Conservation (phyloP, 2,329 filamentous ascomycete genomes). For the Exophiala sideris region DNA sequence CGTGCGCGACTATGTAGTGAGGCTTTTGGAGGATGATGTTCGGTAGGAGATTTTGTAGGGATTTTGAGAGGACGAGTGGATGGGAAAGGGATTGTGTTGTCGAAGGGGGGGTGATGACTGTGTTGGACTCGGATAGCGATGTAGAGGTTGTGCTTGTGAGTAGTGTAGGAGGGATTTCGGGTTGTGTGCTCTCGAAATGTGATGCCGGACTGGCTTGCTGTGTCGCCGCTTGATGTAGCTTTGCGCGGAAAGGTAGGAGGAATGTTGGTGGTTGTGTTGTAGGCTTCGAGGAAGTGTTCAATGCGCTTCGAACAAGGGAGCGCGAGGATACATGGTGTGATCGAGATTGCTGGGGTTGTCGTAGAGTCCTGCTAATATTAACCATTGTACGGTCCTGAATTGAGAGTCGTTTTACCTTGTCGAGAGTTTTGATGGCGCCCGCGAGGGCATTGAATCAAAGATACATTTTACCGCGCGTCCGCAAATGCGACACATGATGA, state of each 20-base stretch:
- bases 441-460: slow-evolving; percentile 30
- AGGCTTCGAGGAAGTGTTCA: slow-evolving; percentile 16
- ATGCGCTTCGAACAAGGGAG: slow-evolving; percentile 14
- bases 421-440: slow-evolving; percentile 10
- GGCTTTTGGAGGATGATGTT: slow-evolving; percentile 43
- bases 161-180: slow-evolving; percentile 32
- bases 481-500: slow-evolving; percentile 30
- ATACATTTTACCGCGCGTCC: slow-evolving; percentile 30
- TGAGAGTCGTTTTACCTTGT: slow-evolving; percentile 6
- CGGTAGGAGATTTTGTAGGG: slow-evolving; percentile 43
- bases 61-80: slow-evolving; percentile 41
- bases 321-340: slow-evolving; percentile 23
- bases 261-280: slow-evolving; percentile 21
- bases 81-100: slow-evolving; percentile 25
- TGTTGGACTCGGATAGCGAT: slow-evolving; percentile 17
- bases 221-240: slow-evolving; percentile 37
- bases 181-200: slow-evolving; percentile 33
- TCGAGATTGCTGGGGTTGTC: slow-evolving; percentile 2
- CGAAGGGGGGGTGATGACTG: slow-evolving; percentile 22
- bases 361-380: slow-evolving; percentile 6
- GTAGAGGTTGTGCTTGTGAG: slow-evolving; percentile 20
- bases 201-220: slow-evolving; percentile 17
- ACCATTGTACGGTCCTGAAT: neutral
- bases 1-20: slow-evolving; percentile 47
- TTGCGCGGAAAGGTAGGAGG: slow-evolving; percentile 37